These are phyloP conservation scores for Starmera pachycereana DNA, from an alignment of 805 yeast species.

Conservation along the genomic window DNA sequence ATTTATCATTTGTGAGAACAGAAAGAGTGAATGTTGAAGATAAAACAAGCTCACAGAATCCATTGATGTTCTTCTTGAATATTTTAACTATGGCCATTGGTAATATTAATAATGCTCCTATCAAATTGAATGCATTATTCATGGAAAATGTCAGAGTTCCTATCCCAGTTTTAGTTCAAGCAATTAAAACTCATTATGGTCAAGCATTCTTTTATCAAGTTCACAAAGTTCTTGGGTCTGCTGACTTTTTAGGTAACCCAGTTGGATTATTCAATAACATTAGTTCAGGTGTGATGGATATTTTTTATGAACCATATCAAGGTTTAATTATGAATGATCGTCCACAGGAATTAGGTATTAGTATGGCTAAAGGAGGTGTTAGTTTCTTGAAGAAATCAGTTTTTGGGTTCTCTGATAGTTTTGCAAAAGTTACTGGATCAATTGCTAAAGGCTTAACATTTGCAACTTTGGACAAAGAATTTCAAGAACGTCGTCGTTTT, in stretches of 20 bases:
- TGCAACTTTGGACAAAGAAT: conserved; percentile 77
- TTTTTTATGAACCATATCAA: conserved; percentile 94
- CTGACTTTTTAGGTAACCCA: conserved; percentile 94
- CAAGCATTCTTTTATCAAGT: conserved; percentile 88
- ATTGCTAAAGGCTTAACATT: conserved; percentile 89
- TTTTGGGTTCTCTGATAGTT: conserved; percentile 88
- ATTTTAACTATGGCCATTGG: conserved; percentile 95
- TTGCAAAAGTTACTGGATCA: conserved; percentile 88
- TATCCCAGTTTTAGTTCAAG: conserved; percentile 55
- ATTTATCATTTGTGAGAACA: conserved; percentile 84
- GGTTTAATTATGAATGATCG: conserved; percentile 91
- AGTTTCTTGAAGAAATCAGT: conserved; percentile 92
- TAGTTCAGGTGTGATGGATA: conserved; percentile 92
- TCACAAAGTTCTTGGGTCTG: conserved; percentile 90
- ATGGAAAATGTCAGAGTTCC: conserved; percentile 89
- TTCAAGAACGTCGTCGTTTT: conserved; percentile 72
- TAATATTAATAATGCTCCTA: conserved; percentile 94
- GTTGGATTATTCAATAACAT: conserved; percentile 91
- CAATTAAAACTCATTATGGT: conserved; percentile 75
- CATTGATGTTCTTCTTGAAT: conserved; percentile 70
- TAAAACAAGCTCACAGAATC: conserved; percentile 47
- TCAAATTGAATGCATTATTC: conserved; percentile 74
- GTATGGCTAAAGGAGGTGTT: conserved; percentile 90
- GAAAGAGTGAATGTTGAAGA: conserved; percentile 66
- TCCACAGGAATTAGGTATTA: conserved; percentile 93